These are phyloP conservation scores for Calonectria hongkongensis DNA, from an alignment of 2,329 filamentous ascomycete species.

Conservation along the genomic window DNA sequence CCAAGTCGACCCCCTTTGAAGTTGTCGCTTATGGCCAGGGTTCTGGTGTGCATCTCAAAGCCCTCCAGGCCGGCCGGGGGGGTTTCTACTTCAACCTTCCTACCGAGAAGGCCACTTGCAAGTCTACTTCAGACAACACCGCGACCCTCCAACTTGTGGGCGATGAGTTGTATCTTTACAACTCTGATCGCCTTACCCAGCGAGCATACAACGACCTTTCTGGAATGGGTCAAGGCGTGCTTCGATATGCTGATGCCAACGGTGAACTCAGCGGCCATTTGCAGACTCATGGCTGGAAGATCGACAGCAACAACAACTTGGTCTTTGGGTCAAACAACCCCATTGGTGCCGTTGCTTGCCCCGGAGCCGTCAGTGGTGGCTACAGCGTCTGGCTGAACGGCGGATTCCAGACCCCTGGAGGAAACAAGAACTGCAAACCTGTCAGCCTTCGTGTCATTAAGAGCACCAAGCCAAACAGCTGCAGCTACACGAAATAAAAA, in stretches of 20 bases:
- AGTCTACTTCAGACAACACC: slow-evolving; percentile 60
- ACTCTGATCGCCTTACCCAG: slow-evolving; percentile 64
- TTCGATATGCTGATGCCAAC: slow-evolving; percentile 70
- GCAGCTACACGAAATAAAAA: slow-evolving; percentile 56
- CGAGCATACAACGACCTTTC: slow-evolving; percentile 73
- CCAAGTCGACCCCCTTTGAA: slow-evolving; percentile 64
- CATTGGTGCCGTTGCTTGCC: slow-evolving; percentile 72
- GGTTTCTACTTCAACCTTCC: slow-evolving; percentile 66
- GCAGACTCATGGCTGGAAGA: slow-evolving; percentile 68
- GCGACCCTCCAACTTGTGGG: slow-evolving; percentile 71
- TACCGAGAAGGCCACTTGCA: slow-evolving; percentile 70
- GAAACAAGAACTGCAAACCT: slow-evolving; percentile 61
- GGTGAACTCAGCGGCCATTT: slow-evolving; percentile 59
- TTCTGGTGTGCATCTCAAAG: slow-evolving; percentile 67
- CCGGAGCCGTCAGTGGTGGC: slow-evolving; percentile 61
- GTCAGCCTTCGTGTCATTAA: slow-evolving; percentile 58
- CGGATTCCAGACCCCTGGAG: slow-evolving; percentile 59
- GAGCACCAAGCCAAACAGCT: slow-evolving; percentile 58
- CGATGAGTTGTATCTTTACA: slow-evolving; percentile 68
- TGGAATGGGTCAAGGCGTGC: slow-evolving; percentile 75
- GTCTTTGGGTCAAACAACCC: slow-evolving; percentile 61
- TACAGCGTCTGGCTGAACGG: slow-evolving; percentile 63
- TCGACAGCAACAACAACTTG: slow-evolving; percentile 67
- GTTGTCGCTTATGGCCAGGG: slow-evolving; percentile 70
- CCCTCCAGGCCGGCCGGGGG: slow-evolving; percentile 66